A percentile compares a stretch with the other conserved stretches of the same genome.
Evolutionary conservation across 2,329 filamentous ascomycete species (phyloP).

Genomic region (Penicillium janthinellum): DNA sequence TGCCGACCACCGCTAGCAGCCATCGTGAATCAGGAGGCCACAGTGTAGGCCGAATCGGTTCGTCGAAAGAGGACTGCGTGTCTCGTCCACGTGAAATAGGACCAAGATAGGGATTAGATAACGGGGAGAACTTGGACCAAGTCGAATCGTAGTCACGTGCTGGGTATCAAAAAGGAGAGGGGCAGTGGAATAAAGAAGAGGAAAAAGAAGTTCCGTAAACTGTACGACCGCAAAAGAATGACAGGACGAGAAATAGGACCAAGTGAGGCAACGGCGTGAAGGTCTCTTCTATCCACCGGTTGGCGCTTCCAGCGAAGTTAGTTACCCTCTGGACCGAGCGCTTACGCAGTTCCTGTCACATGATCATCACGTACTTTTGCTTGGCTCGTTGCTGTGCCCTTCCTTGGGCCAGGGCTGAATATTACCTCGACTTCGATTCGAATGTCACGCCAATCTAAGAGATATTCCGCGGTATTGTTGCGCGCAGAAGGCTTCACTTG

Average conservation of each 20-base stretch:
- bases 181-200: background rate
- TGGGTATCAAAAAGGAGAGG: background rate
- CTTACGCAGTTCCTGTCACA: conserved; percentile 24
- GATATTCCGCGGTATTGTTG: no score
- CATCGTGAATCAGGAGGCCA: conserved; percentile 29
- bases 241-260: conserved; percentile 6
- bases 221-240: conserved; percentile 12
- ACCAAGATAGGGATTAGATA: conserved; percentile 23
- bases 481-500: no score
- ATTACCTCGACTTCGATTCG: background rate
- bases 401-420: background rate
- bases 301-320: conserved; percentile 9
- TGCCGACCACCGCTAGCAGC: conserved; percentile 45
- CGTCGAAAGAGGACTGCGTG: background rate
- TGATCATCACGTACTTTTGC: conserved; percentile 15
- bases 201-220: conserved; percentile 9
- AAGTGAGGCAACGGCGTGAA: conserved; percentile 8
- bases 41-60: background rate
- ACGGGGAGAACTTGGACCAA: conserved; percentile 2
- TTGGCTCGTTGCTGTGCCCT: background rate
- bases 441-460: no score
- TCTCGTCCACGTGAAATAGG: conserved; percentile 6
- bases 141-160: conserved; percentile 10
- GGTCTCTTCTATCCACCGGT: conserved; percentile 5
- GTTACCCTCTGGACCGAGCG: conserved; percentile 4